Evolutionary conservation across 768 basidiomycete species (phyloP).

Genomic region (Naganishia friedmannii): DNA sequence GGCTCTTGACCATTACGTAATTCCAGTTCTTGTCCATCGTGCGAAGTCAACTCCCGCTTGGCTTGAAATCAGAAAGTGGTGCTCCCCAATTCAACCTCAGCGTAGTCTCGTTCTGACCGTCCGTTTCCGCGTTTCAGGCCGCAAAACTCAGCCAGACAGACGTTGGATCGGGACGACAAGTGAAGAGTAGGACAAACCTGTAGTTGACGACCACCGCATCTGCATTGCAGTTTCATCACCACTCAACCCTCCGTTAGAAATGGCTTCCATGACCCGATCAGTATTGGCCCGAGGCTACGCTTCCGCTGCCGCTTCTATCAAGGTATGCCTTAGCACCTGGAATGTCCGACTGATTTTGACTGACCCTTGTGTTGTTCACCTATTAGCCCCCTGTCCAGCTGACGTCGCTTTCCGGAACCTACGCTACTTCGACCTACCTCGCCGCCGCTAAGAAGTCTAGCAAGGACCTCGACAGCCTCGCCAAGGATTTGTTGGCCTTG

Average conservation of each 20-base stretch:
- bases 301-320: constrained; percentile 42
- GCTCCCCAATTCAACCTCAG: background rate
- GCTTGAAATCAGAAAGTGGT: background rate
- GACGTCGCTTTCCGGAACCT: constrained; percentile 52
- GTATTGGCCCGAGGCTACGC: constrained; percentile 49
- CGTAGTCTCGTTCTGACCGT: background rate
- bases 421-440: constrained; percentile 52
- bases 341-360: background rate
- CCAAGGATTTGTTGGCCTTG: constrained; percentile 73
- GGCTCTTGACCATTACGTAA: no score
- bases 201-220: background rate
- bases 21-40: background rate
- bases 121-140: constrained; percentile 10
- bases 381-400: constrained; percentile 49
- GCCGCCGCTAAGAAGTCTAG: constrained; percentile 70
- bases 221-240: background rate
- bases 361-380: background rate
- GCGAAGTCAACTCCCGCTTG: background rate
- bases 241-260: constrained; percentile 27
- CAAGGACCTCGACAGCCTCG: constrained; percentile 76
- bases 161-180: background rate
- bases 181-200: background rate
- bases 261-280: constrained; percentile 45
- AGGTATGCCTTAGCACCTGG: constrained; percentile 39
- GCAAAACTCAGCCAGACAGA: constrained; percentile 15